phyloP scores from a whole-genome alignment of 164 flowering plant genomes.

The Sedum album region DNA sequence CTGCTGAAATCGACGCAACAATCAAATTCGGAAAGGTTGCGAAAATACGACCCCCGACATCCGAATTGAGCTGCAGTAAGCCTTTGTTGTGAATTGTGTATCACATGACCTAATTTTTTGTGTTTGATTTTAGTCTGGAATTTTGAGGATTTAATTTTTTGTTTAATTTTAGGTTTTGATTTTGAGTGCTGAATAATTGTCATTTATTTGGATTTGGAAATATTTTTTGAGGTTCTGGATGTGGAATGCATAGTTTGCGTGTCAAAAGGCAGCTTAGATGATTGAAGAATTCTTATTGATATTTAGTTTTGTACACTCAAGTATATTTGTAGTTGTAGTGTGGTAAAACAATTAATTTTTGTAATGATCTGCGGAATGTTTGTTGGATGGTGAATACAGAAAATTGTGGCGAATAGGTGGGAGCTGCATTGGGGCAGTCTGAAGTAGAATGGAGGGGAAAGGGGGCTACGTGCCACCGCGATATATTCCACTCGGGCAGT shows the following conservation, averaged over 20 bases:
- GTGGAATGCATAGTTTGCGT: too few species aligned
- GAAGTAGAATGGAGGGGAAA: conserved; percentile 29
- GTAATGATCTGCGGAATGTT: background rate
- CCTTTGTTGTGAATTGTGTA: background rate
- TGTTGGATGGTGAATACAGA: background rate
- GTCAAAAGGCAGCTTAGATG: too few species aligned
- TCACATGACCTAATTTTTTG: background rate
- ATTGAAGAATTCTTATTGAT: background rate
- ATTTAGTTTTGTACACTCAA: background rate
- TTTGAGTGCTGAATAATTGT: too few species aligned
- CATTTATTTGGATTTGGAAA: too few species aligned
- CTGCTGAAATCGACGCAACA: background rate
- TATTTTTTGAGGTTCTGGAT: too few species aligned
- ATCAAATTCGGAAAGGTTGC: background rate
- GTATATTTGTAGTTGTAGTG: too few species aligned
- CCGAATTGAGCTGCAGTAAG: background rate
- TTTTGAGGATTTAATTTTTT: too few species aligned
- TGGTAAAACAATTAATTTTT: background rate
- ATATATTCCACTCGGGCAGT: conserved; percentile 61
- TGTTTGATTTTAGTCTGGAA: too few species aligned
- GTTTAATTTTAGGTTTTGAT: too few species aligned
- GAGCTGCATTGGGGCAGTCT: background rate
- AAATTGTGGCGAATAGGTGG: background rate
- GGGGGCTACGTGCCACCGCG: conserved; percentile 59
- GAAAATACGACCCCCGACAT: background rate